Base-by-base conservation (phyloP, 371 early-diverging fungal species). In the Actinomortierella ambigua region DNA sequence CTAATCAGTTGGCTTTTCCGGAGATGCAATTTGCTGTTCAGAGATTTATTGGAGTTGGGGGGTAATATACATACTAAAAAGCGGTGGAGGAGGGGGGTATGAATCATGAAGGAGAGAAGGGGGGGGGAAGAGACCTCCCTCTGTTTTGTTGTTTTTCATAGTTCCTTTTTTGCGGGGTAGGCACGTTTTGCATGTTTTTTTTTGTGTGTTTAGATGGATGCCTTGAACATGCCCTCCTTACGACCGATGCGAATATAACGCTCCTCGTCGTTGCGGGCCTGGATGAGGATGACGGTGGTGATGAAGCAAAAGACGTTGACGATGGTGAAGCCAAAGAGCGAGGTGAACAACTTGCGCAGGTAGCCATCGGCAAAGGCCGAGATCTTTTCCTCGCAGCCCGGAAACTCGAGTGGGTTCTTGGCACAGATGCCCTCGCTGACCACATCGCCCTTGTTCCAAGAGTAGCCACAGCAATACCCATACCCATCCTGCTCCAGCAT, bases 241-340 rank as follows among this genome's bases (percentile, higher is more conserved):
- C 65, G 57, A 53, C 76, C 78, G 48, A 78, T 78, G 13, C 76
- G 53, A 50, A 60, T 62, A 39, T 76, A 78, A 17, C 78, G 78
- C 34, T 78, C 73, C 39, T 78, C 78, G 11, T 76, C 78, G 47
- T 78, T 78, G 13, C 70, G 56, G 14, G 78, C 77, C 50, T 78
- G 76, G 41, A 78, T 55, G 40, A 78, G 23, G 49, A 76, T 68
- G 11, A 78, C 48, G 2, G 68, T 63, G 43, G 77, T 68, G 24
- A 78, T 57, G 28, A 78, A 68, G 24, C 67, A 63, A 17, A 76
- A 51, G n/a, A 78, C 61, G 43, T 71, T 67, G 2, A 76, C 63
- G 13, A 65, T 47, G 1, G 76, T 76, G 53, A 78, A 78, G 3
- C 76, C 78, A 50, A 76, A 78, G 7, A 78, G 64, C 6, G 77